phyloP scores from a whole-genome alignment of 176 grass and related monocot species.

The Triticum monococcum region DNA sequence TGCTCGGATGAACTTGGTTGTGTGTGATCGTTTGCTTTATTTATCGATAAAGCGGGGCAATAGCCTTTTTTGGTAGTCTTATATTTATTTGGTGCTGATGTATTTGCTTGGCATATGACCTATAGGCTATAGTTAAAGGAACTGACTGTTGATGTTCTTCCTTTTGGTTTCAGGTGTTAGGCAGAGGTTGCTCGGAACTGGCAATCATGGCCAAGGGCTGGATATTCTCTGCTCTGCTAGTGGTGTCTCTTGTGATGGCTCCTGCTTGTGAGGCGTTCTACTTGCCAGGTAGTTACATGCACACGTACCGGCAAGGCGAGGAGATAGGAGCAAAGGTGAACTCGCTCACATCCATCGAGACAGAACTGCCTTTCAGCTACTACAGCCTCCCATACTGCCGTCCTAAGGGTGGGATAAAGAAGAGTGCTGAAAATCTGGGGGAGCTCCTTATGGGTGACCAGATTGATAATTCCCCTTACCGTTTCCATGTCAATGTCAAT shows the following conservation, averaged over 20 bases:
- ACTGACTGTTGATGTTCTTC: neutral
- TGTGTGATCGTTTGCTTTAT: neutral
- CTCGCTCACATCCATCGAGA: slow-evolving; percentile 86
- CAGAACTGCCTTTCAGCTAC: slow-evolving; percentile 82
- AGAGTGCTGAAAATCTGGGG: slow-evolving; percentile 82
- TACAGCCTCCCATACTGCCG: slow-evolving; percentile 76
- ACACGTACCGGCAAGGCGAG: slow-evolving; percentile 58
- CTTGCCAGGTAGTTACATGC: slow-evolving; percentile 84
- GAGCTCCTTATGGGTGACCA: slow-evolving; percentile 94
- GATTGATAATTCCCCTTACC: slow-evolving; percentile 87
- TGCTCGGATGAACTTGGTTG: no score
- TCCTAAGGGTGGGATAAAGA: slow-evolving; percentile 66
- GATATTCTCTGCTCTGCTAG: slow-evolving; percentile 38
- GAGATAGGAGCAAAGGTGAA: slow-evolving; percentile 73
- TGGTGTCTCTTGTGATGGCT: slow-evolving; percentile 22
- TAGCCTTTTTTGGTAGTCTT: no score
- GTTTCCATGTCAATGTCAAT: slow-evolving; percentile 62
- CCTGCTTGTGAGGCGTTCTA: slow-evolving; percentile 60
- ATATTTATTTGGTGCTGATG: neutral
- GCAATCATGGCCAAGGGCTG: slow-evolving; percentile 51
- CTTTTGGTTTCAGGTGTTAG: slow-evolving; percentile 45
- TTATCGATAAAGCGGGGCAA: neutral
- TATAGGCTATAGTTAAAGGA: neutral
- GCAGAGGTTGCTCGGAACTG: slow-evolving; percentile 11
- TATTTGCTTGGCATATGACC: neutral